Conservation (phyloP, 2,329 filamentous ascomycete species). For the Colletotrichum sp. region DNA sequence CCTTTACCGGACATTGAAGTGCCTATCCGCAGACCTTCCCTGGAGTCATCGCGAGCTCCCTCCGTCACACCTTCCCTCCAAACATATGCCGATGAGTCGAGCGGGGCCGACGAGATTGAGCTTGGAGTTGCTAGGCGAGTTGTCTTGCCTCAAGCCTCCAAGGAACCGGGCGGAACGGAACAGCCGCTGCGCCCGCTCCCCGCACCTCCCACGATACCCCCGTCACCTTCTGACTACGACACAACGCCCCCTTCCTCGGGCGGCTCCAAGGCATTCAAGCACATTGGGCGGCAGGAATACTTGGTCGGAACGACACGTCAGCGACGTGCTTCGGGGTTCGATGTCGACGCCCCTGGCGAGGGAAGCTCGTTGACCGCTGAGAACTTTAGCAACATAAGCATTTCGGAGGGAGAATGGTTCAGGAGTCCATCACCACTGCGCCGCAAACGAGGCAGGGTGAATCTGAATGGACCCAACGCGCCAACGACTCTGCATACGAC, state of each 20-base stretch:
- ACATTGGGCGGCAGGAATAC: background rate
- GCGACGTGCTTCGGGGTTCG: background rate
- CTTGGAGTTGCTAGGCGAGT: conserved; percentile 26
- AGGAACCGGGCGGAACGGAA: background rate
- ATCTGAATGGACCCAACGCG: background rate
- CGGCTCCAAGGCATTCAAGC: background rate
- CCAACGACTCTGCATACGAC: background rate
- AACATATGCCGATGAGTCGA: conserved; percentile 20
- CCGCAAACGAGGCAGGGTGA: background rate
- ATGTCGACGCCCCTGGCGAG: background rate
- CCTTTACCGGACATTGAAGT: conserved; percentile 26
- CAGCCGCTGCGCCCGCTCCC: background rate
- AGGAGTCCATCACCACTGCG: conserved; percentile 23
- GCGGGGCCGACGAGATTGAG: conserved; percentile 26
- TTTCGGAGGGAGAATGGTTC: conserved; percentile 23
- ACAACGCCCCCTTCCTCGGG: conserved; percentile 12
- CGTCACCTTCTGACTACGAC: conserved; percentile 28
- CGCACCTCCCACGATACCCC: background rate
- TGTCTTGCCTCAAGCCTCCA: background rate
- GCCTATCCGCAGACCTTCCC: conserved; percentile 20
- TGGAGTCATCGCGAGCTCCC: conserved; percentile 15
- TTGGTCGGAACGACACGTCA: background rate
- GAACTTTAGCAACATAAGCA: background rate
- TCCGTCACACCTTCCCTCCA: conserved; percentile 30
- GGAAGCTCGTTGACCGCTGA: background rate